phyloP scores from a whole-genome alignment of 2,329 filamentous ascomycete species.

The Xylaria sp. region DNA sequence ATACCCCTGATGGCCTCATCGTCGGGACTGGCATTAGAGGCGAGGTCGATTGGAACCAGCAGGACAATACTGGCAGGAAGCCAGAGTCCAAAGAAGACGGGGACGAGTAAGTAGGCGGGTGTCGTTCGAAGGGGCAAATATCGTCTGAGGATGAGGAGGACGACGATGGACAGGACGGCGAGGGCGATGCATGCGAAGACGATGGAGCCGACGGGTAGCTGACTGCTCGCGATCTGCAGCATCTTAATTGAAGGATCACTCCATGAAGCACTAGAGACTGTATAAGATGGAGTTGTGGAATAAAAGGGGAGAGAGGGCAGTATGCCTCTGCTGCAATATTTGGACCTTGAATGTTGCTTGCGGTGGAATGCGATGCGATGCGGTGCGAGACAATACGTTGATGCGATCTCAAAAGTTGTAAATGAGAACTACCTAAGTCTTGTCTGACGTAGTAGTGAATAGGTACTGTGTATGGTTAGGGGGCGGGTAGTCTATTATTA shows the following conservation, averaged over 20 bases:
- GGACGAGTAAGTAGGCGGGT: constrained; percentile 87
- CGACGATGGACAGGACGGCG: constrained; percentile 76
- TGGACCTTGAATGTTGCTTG: constrained; percentile 10
- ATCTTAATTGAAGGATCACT: constrained; percentile 48
- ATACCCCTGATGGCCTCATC: constrained; percentile 80
- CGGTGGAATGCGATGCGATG: constrained; percentile 15
- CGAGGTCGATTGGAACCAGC: constrained; percentile 94
- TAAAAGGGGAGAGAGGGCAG: not conserved
- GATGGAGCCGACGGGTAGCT: constrained; percentile 78
- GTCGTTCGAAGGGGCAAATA: constrained; percentile 92
- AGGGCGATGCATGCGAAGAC: constrained; percentile 81
- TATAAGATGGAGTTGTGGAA: not conserved
- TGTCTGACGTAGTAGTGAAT: constrained; percentile 20
- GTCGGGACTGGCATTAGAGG: constrained; percentile 80
- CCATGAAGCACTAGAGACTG: constrained; percentile 11
- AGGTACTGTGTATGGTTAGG: too few relatives aligned
- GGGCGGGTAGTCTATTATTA: too few relatives aligned
- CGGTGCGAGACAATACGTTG: constrained; percentile 2
- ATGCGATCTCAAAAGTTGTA: constrained; percentile 12
- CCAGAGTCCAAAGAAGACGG: constrained; percentile 95
- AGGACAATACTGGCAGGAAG: constrained; percentile 91
- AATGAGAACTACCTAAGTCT: constrained; percentile 4
- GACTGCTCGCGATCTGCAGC: constrained; percentile 61
- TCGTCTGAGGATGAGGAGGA: constrained; percentile 85
- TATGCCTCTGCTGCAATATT: not conserved